Percentiles rank a stretch among this genome's conserved stretches.
Evolutionary conservation across 352 stramenopile species (phyloP).

Genomic region (Phytophthora crassamura): DNA sequence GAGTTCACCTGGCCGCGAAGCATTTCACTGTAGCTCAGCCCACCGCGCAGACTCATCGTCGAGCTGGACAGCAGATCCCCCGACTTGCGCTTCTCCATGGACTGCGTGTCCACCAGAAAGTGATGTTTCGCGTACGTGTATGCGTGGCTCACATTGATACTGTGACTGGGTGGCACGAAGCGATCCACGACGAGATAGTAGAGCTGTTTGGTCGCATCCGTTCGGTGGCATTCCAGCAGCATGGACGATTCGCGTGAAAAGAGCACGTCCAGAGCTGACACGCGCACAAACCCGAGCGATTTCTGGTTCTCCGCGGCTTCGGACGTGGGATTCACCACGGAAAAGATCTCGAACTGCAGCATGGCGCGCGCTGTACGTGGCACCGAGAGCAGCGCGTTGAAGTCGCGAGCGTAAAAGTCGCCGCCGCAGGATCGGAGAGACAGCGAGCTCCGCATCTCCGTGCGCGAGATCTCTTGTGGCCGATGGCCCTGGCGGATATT

Average conservation of each 20-base stretch:
- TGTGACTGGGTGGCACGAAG: slow-evolving; percentile 62
- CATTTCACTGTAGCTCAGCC: slow-evolving; percentile 67
- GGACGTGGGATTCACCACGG: slow-evolving; percentile 60
- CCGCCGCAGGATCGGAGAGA: slow-evolving; percentile 71
- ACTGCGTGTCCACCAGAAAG: slow-evolving; percentile 78
- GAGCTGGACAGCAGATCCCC: slow-evolving; percentile 46
- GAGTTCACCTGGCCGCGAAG: slow-evolving; percentile 61
- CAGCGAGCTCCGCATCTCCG: slow-evolving; percentile 78
- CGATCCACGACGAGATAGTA: slow-evolving; percentile 85
- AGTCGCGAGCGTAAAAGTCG: slow-evolving; percentile 82
- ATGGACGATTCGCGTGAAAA: slow-evolving; percentile 81
- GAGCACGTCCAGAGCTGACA: slow-evolving; percentile 74
- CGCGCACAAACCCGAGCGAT: slow-evolving; percentile 77
- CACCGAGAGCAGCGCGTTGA: slow-evolving; percentile 75
- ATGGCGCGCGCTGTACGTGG: slow-evolving; percentile 66
- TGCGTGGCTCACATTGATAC: slow-evolving; percentile 73
- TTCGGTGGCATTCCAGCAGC: slow-evolving; percentile 69
- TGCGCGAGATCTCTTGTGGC: slow-evolving; percentile 71
- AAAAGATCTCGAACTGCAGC: slow-evolving; percentile 85
- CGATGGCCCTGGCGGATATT: slow-evolving; percentile 56
- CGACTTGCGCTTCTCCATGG: slow-evolving; percentile 56
- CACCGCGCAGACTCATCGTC: slow-evolving; percentile 36
- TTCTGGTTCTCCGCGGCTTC: slow-evolving; percentile 68
- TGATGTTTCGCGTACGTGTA: slow-evolving; percentile 84
- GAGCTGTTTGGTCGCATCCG: slow-evolving; percentile 50